Conservation (phyloP, 1,284 basidiomycete genomes). For the Trichosporon sp. region DNA sequence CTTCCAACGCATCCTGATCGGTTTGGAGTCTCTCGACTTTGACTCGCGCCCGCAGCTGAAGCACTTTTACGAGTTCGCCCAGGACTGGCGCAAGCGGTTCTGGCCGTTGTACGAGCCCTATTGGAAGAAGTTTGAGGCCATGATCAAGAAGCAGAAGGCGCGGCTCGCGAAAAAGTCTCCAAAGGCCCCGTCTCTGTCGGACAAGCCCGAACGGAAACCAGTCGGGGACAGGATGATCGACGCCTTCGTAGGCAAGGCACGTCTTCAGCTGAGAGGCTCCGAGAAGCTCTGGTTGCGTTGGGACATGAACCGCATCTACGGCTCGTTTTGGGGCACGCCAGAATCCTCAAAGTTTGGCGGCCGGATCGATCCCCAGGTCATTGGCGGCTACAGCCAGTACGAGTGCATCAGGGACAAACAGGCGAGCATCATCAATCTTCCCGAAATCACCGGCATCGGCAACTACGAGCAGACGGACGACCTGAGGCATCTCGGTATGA, state of each 20-base stretch:
- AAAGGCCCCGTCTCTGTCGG: neutral
- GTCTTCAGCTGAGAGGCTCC: slow-evolving; percentile 35
- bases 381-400: slow-evolving; percentile 35
- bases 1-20: slow-evolving; percentile 18
- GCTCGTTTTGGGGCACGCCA: slow-evolving; percentile 17
- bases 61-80: slow-evolving; percentile 36
- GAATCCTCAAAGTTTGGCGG: slow-evolving; percentile 32
- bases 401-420: slow-evolving; percentile 29
- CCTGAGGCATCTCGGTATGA: neutral
- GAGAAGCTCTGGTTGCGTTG: slow-evolving; percentile 42
- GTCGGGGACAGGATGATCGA: slow-evolving; percentile 25
- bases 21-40: slow-evolving; percentile 27
- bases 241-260: slow-evolving; percentile 22
- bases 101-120: slow-evolving; percentile 34
- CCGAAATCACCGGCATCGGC: slow-evolving; percentile 23
- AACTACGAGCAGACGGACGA: neutral
- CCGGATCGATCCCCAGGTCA: slow-evolving; percentile 32
- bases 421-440: slow-evolving; percentile 29
- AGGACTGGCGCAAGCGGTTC: slow-evolving; percentile 35
- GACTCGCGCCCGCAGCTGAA: slow-evolving; percentile 38
- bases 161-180: neutral
- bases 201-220: neutral
- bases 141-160: slow-evolving; percentile 19
- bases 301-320: slow-evolving; percentile 39
- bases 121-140: slow-evolving; percentile 29